Base-by-base conservation (phyloP, 192 early-diverging fungal species). In the Umbelopsis sp. region DNA sequence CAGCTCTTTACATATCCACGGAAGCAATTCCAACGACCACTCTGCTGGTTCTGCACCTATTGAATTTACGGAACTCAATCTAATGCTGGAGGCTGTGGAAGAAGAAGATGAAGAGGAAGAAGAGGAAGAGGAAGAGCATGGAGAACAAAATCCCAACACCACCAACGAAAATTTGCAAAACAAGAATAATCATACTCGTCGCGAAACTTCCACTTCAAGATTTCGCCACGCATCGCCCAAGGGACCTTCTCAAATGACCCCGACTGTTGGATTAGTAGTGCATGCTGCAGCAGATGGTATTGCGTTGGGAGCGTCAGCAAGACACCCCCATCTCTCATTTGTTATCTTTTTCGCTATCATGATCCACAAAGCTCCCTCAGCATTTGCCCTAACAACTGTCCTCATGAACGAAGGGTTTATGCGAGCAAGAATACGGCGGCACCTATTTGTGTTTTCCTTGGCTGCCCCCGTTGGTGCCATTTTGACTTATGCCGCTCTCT, bases 201-300 rank as follows among this genome's bases (percentile, higher is more conserved):
- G 56, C 25, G 31, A 47, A 14, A 20, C 45, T 34, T 36, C 38
- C 32, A 47, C 17, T 26, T 67, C 71, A 66, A 56, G 56, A 32
- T 62, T 34, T n/a, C 56, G 56, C 56, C 31, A 65, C 84, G 77
- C 80, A 77, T 31, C 56, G 32, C 31, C 56, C 9, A 62, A 62
- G 20, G 47, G 47, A 20, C 56, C 56, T 20, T 62, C 68, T 59
- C 79, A 65, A 29, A 62, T 74, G 44, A 62, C 77, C 22, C 90
- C 94, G 32, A 92, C 94, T 0, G 84, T 98, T n/a, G 97, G 97
- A 67, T 84, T 98, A 31, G 86, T 98, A n/a, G 93, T 98, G 34
- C 97, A 98, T 80, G 93, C 94, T 6, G 94, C 94, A 12, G 95
- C 95, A 1, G 97, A 98, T 76, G 97, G 97, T 3, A 91, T 98